Percentiles rank a stretch among this genome's conserved stretches.
Conservation (phyloP, 2,329 filamentous ascomycete genomes). For the Botrytis deweyae region DNA sequence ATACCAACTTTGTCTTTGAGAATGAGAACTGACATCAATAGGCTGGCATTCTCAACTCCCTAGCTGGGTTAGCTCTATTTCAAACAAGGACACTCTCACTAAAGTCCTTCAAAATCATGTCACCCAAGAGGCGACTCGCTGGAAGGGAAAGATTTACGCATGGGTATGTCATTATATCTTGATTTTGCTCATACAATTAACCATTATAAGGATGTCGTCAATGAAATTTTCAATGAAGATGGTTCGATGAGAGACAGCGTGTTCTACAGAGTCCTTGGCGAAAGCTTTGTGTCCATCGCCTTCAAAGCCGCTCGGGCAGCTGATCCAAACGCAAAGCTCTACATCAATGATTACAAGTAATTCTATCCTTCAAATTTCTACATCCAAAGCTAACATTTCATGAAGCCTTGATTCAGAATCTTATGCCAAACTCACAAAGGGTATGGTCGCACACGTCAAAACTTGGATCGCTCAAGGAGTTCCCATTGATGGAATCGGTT, state of each 20-base stretch:
- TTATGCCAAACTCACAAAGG: conserved; percentile 59
- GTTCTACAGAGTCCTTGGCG: conserved; percentile 67
- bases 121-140: conserved; percentile 55
- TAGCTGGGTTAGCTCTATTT: conserved; percentile 58
- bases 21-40: conserved; percentile 45
- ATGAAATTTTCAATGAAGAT: conserved; percentile 58
- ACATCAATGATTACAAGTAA: conserved; percentile 71
- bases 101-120: conserved; percentile 60
- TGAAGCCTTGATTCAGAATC: conserved; percentile 54
- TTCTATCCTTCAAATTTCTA: conserved; percentile 39
- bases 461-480: conserved; percentile 62
- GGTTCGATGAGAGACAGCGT: conserved; percentile 42
- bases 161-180: conserved; percentile 42
- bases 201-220: conserved; percentile 54
- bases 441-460: conserved; percentile 58
- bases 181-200: neutral
- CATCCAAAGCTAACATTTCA: conserved; percentile 42
- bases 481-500: conserved; percentile 62
- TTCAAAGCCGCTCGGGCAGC: conserved; percentile 66
- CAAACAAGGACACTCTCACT: conserved; percentile 48
- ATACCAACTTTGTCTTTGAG: conserved; percentile 50
- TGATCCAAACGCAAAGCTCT: conserved; percentile 67
- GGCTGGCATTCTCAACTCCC: conserved; percentile 63
- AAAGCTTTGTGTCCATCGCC: conserved; percentile 67
- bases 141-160: conserved; percentile 61